These are phyloP conservation scores for Diaporthe ampelina DNA, from an alignment of 2,329 filamentous ascomycete genomes.

Conservation along the genomic window DNA sequence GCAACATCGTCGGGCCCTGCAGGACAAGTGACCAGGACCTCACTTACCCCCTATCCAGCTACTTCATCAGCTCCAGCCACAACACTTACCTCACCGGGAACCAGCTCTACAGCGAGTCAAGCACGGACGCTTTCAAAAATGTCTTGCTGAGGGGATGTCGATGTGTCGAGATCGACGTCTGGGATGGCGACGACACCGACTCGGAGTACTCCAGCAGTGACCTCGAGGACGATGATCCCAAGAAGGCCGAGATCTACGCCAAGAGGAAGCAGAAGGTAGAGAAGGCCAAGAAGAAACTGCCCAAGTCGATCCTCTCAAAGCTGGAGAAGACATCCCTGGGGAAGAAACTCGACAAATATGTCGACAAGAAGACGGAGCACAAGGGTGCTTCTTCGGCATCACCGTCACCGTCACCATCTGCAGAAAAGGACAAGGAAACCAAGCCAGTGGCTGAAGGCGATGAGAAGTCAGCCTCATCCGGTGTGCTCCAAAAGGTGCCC, in stretches of 20 bases:
- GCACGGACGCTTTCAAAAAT: slow-evolving; percentile 88
- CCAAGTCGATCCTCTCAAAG: slow-evolving; percentile 58
- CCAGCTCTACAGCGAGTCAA: slow-evolving; percentile 88
- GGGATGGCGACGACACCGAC: slow-evolving; percentile 85
- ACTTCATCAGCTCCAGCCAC: slow-evolving; percentile 95
- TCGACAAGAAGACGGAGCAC: slow-evolving; percentile 47
- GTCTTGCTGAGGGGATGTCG: slow-evolving; percentile 88
- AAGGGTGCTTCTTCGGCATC: slow-evolving; percentile 3
- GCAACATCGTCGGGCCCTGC: slow-evolving; percentile 57
- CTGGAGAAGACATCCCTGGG: slow-evolving; percentile 64
- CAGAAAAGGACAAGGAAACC: neutral
- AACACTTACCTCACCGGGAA: slow-evolving; percentile 94
- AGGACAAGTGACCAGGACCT: slow-evolving; percentile 61
- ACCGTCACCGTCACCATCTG: neutral
- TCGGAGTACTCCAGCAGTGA: slow-evolving; percentile 72
- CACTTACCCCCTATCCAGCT: slow-evolving; percentile 86
- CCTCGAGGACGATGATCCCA: slow-evolving; percentile 65
- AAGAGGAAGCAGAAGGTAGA: slow-evolving; percentile 72
- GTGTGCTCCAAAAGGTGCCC: slow-evolving; percentile 38
- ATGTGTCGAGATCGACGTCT: slow-evolving; percentile 95
- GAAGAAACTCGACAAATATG: slow-evolving; percentile 56
- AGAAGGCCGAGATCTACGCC: slow-evolving; percentile 64
- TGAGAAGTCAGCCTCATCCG: slow-evolving; percentile 28
- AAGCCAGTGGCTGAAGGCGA: slow-evolving; percentile 17
- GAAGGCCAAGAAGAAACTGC: slow-evolving; percentile 73